Evolutionary conservation across 495 filamentous ascomycete species (phyloP), one percentile per base, ranked within the genome.

Genomic region (Penicillium paradoxum): DNA sequence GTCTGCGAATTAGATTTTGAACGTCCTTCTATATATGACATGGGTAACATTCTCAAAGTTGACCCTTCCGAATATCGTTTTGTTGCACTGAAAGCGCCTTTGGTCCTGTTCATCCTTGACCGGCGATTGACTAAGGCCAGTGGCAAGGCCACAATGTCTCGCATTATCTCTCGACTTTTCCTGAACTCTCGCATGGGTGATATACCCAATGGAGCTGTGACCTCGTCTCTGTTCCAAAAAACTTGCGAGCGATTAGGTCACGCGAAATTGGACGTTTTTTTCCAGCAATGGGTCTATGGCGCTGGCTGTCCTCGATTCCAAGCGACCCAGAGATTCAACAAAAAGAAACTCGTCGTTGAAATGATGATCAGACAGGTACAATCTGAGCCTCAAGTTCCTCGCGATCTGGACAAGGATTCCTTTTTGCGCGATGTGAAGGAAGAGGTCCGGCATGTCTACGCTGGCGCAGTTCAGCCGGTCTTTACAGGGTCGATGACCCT

Each of bases 401-500:
- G 76, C 43, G 74, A 80, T 33, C 70, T 80, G 19, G 77, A 82
- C 10, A 86, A 86, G 54, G 77, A 81, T 19, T 79, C 84, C 0
- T 97, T 97, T 62, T 76, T 89, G 75, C 79, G 89, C 45, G 88
- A 93, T 60, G 79, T 89, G 18, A 85, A 89, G 56, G 91, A 97
- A 65, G 81, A 90, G 34, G 71, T 83, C 9, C 71, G 84, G 48
- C 77, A 80, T 21, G 81, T 96, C 34, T 85, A 85, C 55, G 83
- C 84, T 25, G 87, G 82, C 21, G 73, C 81, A 34, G 68, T 88
- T 9, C 89, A 88, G 55, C 83, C 84, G 30, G 74, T 89, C 3
- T 99, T 97, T 67, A 92, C 89, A 3, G 91, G 91, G 1, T 92
- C 95, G 0, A 95, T 97, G 87, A 97, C 93, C 0, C 88, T 99